A percentile compares a stretch with the other conserved stretches of the same genome.
These are phyloP conservation scores for Suillus hirtellus DNA, from an alignment of 768 basidiomycete species.

Conservation along the genomic window DNA sequence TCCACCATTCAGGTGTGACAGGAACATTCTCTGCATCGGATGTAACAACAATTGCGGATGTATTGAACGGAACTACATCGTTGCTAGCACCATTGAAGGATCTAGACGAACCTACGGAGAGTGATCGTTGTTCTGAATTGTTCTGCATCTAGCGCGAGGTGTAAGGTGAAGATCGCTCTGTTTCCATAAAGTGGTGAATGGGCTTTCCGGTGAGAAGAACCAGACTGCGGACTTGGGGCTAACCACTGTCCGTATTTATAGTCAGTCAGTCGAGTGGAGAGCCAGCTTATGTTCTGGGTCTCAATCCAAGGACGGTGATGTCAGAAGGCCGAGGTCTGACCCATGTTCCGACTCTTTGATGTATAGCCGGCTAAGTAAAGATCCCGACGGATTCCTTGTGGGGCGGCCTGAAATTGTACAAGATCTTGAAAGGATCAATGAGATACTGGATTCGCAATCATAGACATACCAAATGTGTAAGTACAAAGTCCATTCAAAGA, in stretches of 20 bases:
- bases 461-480: not conserved
- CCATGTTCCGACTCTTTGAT: not conserved
- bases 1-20: slow-evolving; percentile 8
- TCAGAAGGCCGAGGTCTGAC: not conserved
- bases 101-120: not conserved
- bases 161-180: not conserved
- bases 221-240: not conserved
- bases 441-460: slow-evolving; percentile 3
- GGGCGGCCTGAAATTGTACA: not conserved
- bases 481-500: not conserved
- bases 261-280: not conserved
- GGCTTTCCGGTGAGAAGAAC: not conserved
- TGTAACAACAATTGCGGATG: not conserved
- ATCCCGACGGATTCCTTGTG: not conserved
- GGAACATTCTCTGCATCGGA: slow-evolving; percentile 7
- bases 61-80: not conserved
- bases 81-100: not conserved
- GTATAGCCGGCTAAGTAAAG: not conserved
- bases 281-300: not conserved
- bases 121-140: not conserved
- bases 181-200: not conserved
- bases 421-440: not conserved
- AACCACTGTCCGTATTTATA: slow-evolving; percentile 1
- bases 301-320: not conserved
- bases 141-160: not conserved